Evolutionary conservation across 768 basidiomycete species (phyloP).

Genomic region (Pleurotus salmoneostramineus): DNA sequence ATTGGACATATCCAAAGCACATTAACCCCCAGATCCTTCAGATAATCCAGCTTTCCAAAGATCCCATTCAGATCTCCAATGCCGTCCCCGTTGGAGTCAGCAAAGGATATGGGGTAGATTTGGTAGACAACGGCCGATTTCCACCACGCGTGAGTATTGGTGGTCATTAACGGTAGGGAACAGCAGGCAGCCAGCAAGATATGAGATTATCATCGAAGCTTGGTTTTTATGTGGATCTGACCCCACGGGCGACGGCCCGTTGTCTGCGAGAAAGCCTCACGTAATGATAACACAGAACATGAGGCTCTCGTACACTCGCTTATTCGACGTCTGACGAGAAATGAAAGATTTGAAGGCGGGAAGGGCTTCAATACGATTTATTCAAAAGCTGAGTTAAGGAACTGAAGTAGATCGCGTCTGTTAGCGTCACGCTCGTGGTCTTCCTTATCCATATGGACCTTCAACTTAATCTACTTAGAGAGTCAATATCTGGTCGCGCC

Average conservation of each 20-base stretch:
- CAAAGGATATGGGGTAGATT: slow-evolving; percentile 70
- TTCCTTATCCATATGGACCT: slow-evolving; percentile 55
- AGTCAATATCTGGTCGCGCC: neutral
- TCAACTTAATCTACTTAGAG: slow-evolving; percentile 50
- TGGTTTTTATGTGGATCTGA: too few relatives aligned
- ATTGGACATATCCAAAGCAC: slow-evolving; percentile 72
- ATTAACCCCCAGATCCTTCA: slow-evolving; percentile 64
- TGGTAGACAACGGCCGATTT: slow-evolving; percentile 59
- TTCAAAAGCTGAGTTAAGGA: slow-evolving; percentile 51
- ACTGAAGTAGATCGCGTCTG: slow-evolving; percentile 46
- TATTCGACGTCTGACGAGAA: too few relatives aligned
- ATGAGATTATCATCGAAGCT: too few relatives aligned
- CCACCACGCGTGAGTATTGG: slow-evolving; percentile 40
- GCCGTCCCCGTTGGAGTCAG: slow-evolving; percentile 70
- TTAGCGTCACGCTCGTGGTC: slow-evolving; percentile 58
- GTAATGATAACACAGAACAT: too few relatives aligned
- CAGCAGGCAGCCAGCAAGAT: neutral
- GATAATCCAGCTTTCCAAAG: slow-evolving; percentile 58
- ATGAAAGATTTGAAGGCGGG: too few relatives aligned
- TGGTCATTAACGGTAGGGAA: slow-evolving; percentile 3
- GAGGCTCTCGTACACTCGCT: too few relatives aligned
- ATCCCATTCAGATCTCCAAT: slow-evolving; percentile 71
- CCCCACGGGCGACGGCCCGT: too few relatives aligned
- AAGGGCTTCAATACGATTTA: neutral
- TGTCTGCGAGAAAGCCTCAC: too few relatives aligned